phyloP scores from a whole-genome alignment of 495 filamentous ascomycete species.

The Trichoderma orchidacearum region DNA sequence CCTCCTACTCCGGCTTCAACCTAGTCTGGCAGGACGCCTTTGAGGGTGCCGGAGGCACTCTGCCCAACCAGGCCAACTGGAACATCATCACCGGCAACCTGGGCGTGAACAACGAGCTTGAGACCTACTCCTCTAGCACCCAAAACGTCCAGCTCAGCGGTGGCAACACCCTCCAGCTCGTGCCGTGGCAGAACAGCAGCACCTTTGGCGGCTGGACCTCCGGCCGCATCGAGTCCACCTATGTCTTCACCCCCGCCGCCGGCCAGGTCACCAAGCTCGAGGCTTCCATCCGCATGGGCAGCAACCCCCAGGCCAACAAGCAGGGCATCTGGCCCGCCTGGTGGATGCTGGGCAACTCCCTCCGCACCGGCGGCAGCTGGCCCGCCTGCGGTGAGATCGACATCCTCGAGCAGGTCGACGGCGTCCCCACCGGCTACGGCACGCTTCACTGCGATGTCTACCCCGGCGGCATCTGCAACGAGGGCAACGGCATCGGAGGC shows the following conservation, averaged over 20 bases:
- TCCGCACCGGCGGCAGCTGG: slow-evolving; percentile 26
- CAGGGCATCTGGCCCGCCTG: slow-evolving; percentile 41
- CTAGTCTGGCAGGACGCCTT: slow-evolving; percentile 27
- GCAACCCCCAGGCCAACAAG: slow-evolving; percentile 18
- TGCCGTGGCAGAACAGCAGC: slow-evolving; percentile 22
- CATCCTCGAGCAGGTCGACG: slow-evolving; percentile 35
- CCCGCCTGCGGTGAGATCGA: slow-evolving; percentile 38
- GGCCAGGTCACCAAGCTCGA: slow-evolving; percentile 26
- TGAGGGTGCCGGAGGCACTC: slow-evolving; percentile 11
- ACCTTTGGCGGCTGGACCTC: slow-evolving; percentile 27
- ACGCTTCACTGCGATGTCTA: slow-evolving; percentile 32
- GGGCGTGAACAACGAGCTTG: slow-evolving; percentile 28
- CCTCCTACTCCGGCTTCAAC: slow-evolving; percentile 17
- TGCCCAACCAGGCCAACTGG: slow-evolving; percentile 23
- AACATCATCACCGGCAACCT: slow-evolving; percentile 23
- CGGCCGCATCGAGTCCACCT: slow-evolving; percentile 30
- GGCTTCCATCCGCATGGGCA: slow-evolving; percentile 28
- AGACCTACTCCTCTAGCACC: slow-evolving; percentile 23
- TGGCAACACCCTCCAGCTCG: slow-evolving; percentile 27
- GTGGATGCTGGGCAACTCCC: slow-evolving; percentile 33
- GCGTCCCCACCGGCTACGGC: slow-evolving; percentile 25
- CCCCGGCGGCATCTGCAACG: slow-evolving; percentile 32
- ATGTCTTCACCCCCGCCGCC: slow-evolving; percentile 25
- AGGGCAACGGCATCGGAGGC: slow-evolving; percentile 23
- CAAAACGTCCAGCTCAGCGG: slow-evolving; percentile 28